A percentile compares a stretch with the other conserved stretches of the same genome.
Evolutionary conservation across 257 asterid genomes (phyloP).

Genomic region (Capsicum rhomboideum): DNA sequence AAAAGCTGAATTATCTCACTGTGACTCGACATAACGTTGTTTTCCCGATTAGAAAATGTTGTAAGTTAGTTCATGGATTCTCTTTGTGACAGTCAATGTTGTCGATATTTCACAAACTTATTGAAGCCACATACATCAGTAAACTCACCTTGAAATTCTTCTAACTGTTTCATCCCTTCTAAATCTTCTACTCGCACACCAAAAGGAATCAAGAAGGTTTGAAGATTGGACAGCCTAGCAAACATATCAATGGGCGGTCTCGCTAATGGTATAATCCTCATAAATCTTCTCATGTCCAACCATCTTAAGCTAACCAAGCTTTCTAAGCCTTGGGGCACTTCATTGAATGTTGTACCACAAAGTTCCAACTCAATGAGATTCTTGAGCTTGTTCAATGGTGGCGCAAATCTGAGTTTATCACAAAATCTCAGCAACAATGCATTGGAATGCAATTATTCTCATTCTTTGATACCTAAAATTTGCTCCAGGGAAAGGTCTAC

Average conservation of each 20-base stretch:
- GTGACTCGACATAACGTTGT: too few species aligned
- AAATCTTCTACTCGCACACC: background rate
- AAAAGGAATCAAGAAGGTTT: background rate
- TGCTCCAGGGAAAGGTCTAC: too few species aligned
- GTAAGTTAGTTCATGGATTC: too few species aligned
- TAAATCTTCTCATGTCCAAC: background rate
- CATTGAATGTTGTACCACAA: background rate
- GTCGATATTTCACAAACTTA: background rate
- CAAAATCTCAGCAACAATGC: constrained; percentile 1
- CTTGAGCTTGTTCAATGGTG: constrained; percentile 8
- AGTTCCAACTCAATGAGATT: constrained; percentile 4
- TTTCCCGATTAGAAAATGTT: too few species aligned
- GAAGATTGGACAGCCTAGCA: background rate
- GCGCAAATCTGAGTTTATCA: background rate
- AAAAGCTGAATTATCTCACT: too few species aligned
- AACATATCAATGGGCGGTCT: background rate
- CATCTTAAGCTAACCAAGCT: background rate
- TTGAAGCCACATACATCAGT: background rate
- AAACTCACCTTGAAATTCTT: background rate
- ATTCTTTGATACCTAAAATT: too few species aligned
- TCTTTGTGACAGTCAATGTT: too few species aligned
- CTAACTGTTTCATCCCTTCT: background rate
- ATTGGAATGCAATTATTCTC: too few species aligned
- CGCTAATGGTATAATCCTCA: background rate
- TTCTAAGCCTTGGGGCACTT: background rate